phyloP scores from a whole-genome alignment of 164 flowering plant species.

The Taxillus chinensis region DNA sequence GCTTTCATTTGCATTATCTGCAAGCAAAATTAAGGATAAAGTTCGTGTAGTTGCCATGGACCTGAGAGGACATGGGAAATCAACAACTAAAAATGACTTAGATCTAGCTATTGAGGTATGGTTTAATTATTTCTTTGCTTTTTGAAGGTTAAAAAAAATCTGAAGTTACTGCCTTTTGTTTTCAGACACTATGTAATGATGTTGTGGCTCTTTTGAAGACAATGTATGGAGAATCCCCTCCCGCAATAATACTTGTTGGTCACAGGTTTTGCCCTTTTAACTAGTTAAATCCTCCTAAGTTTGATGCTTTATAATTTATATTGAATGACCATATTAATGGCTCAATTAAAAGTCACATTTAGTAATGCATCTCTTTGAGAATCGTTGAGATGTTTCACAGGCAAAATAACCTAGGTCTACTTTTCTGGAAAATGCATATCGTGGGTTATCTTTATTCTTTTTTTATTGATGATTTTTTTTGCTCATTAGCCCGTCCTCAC shows the following conservation, averaged over 20 bases:
- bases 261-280: constrained; percentile 63
- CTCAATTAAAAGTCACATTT: too few relatives aligned
- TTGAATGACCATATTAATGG: neutral
- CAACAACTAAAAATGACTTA: constrained; percentile 68
- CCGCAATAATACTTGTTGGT: constrained; percentile 93
- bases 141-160: neutral
- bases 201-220: constrained; percentile 69
- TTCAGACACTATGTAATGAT: constrained; percentile 88
- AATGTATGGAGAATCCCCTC: constrained; percentile 85
- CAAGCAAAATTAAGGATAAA: constrained; percentile 71
- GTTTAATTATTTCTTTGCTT: neutral
- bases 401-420: too few relatives aligned
- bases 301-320: neutral
- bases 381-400: too few relatives aligned
- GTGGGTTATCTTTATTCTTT: too few relatives aligned
- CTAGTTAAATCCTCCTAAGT: neutral
- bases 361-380: too few relatives aligned
- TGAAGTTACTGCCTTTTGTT: constrained; percentile 4
- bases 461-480: too few relatives aligned
- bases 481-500: too few relatives aligned
- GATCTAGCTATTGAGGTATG: constrained; percentile 80
- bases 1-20: constrained; percentile 87
- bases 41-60: constrained; percentile 90
- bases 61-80: constrained; percentile 91
- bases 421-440: too few relatives aligned